Evolutionary conservation across 768 basidiomycete genomes (phyloP).

Genomic region (Pleurotus eryngii): DNA sequence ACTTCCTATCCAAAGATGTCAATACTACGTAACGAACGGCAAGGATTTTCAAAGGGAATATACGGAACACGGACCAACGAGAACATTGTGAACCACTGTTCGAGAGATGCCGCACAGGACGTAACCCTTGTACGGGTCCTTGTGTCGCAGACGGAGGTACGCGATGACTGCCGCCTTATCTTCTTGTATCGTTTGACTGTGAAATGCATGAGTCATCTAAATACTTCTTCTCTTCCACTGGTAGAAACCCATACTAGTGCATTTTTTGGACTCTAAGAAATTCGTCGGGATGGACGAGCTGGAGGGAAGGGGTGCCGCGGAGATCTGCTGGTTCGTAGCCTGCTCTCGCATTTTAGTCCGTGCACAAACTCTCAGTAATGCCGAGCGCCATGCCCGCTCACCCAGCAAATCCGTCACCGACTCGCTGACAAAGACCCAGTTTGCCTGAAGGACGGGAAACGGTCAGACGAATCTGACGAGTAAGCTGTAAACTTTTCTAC

Average conservation of each 20-base stretch:
- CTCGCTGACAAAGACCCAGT: constrained; percentile 65
- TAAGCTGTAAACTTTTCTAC: constrained; percentile 29
- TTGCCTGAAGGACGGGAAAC: constrained; percentile 38
- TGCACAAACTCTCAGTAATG: not conserved
- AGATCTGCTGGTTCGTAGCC: constrained; percentile 76
- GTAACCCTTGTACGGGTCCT: constrained; percentile 74
- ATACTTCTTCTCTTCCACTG: no score
- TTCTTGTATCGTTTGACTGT: constrained; percentile 71
- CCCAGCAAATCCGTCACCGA: constrained; percentile 67
- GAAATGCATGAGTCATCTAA: not conserved
- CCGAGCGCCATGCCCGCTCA: constrained; percentile 17
- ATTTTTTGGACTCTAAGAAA: constrained; percentile 60
- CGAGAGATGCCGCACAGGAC: constrained; percentile 60
- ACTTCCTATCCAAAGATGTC: constrained; percentile 71
- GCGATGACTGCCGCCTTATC: constrained; percentile 80
- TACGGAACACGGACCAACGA: constrained; percentile 3
- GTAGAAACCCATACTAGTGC: constrained; percentile 53
- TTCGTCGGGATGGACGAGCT: constrained; percentile 82
- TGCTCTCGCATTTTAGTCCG: constrained; percentile 22
- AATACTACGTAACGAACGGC: constrained; percentile 48
- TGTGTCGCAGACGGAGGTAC: constrained; percentile 77
- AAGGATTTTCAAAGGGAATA: constrained; percentile 8
- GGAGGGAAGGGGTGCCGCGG: constrained; percentile 62
- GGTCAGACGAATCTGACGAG: not conserved
- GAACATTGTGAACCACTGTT: constrained; percentile 13